Evolutionary conservation across 306 rosid species (phyloP).

Genomic region (Fragaria nilgerrensis): DNA sequence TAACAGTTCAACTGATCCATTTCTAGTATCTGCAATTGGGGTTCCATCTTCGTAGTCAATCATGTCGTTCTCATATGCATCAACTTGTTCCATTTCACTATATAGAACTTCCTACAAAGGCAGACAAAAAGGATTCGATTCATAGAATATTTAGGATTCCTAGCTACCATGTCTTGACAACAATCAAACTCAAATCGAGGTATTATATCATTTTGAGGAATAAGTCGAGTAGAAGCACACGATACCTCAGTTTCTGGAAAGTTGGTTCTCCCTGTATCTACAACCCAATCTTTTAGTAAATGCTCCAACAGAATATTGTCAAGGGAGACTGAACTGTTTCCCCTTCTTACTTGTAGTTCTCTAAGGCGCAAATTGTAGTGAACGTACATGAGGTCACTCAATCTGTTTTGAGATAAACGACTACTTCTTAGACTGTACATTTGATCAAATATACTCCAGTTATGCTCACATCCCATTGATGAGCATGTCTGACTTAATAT

Average conservation of each 20-base stretch:
- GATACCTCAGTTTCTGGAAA: slow-evolving; percentile 64
- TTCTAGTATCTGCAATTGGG: slow-evolving; percentile 34
- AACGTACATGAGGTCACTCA: slow-evolving; percentile 65
- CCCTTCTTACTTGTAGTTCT: slow-evolving; percentile 72
- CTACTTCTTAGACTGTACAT: slow-evolving; percentile 52
- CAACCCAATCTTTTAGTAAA: slow-evolving; percentile 75
- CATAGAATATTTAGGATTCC: background rate
- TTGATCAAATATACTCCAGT: slow-evolving; percentile 74
- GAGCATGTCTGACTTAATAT: slow-evolving; percentile 94
- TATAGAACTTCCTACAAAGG: slow-evolving; percentile 49
- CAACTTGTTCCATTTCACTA: slow-evolving; percentile 54
- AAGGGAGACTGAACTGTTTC: slow-evolving; percentile 46
- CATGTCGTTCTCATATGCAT: slow-evolving; percentile 62
- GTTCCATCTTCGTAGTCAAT: slow-evolving; percentile 61
- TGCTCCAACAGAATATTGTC: slow-evolving; percentile 50
- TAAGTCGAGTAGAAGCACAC: background rate
- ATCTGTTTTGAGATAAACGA: slow-evolving; percentile 66
- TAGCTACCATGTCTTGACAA: background rate
- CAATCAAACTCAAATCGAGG: background rate
- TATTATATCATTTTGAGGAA: background rate
- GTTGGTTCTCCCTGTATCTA: slow-evolving; percentile 48
- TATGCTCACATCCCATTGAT: slow-evolving; percentile 69
- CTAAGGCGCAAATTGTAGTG: slow-evolving; percentile 88
- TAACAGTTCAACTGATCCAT: slow-evolving; percentile 53
- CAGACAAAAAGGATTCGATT: background rate